Conservation (phyloP, 2,329 filamentous ascomycete species). For the Cladophialophora carrionii region DNA sequence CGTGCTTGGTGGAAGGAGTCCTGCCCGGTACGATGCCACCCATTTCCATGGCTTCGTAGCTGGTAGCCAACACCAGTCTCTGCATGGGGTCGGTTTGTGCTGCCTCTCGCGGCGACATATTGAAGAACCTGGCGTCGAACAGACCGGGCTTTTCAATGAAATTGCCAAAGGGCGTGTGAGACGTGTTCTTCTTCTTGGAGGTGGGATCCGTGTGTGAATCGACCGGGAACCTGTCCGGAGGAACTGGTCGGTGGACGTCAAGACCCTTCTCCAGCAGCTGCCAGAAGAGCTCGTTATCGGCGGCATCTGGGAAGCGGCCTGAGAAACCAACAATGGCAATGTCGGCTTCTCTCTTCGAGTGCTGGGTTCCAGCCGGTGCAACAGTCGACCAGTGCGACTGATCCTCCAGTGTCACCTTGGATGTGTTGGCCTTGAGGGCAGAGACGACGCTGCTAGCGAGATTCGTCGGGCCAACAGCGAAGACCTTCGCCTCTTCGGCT, state of each 20-base stretch:
- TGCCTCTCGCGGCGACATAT: constrained; percentile 81
- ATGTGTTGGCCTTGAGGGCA: constrained; percentile 51
- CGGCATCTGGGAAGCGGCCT: constrained; percentile 74
- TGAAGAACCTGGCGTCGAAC: constrained; percentile 84
- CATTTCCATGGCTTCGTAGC: constrained; percentile 81
- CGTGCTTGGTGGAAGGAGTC: constrained; percentile 66
- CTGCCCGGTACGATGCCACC: constrained; percentile 75
- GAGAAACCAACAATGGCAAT: constrained; percentile 85
- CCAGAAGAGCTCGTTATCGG: constrained; percentile 73
- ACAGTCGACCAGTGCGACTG: constrained; percentile 50
- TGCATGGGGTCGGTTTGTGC: constrained; percentile 81
- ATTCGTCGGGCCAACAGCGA: constrained; percentile 57
- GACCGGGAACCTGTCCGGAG: constrained; percentile 73
- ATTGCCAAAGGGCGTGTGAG: constrained; percentile 74
- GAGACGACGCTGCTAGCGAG: constrained; percentile 60
- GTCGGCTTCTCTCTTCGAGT: constrained; percentile 62
- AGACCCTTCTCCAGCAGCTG: constrained; percentile 73
- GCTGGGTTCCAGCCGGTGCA: constrained; percentile 37
- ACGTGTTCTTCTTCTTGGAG: constrained; percentile 75
- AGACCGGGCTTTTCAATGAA: constrained; percentile 75
- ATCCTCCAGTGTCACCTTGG: constrained; percentile 39
- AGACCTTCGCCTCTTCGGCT: constrained; percentile 45
- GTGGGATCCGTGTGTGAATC: constrained; percentile 71
- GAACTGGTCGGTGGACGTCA: constrained; percentile 66
- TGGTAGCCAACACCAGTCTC: constrained; percentile 72